Conservation (phyloP, 1,139 yeast species). For the Kodamaea ohmeri region DNA sequence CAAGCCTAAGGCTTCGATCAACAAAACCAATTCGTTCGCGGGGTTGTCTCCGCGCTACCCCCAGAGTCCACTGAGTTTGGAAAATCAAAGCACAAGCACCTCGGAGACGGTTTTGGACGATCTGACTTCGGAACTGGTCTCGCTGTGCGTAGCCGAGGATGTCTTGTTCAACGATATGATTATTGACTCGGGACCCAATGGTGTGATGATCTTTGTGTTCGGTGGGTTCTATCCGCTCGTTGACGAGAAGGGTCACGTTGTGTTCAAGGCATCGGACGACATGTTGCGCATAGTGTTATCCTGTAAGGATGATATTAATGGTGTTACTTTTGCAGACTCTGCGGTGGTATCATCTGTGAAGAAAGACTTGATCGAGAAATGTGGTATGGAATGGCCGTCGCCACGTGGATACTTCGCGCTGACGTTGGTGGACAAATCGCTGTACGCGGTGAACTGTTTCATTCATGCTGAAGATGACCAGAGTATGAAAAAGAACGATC, state of each 20-base stretch:
- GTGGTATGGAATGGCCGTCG: slow-evolving; percentile 27
- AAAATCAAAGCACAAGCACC: slow-evolving; percentile 2
- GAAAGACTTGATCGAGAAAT: slow-evolving; percentile 13
- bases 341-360: slow-evolving; percentile 22
- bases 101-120: slow-evolving; percentile 1
- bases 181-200: slow-evolving; percentile 19
- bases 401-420: slow-evolving; percentile 45
- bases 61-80: background rate
- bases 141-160: slow-evolving; percentile 7
- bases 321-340: slow-evolving; percentile 21
- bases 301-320: slow-evolving; percentile 16
- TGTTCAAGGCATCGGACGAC: slow-evolving; percentile 36
- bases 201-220: slow-evolving; percentile 35
- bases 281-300: slow-evolving; percentile 37
- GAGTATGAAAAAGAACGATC: background rate
- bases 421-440: slow-evolving; percentile 27
- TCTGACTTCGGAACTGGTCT: slow-evolving; percentile 3
- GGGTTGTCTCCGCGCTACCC: background rate
- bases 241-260: slow-evolving; percentile 18
- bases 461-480: slow-evolving; percentile 6
- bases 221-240: slow-evolving; percentile 37
- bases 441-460: slow-evolving; percentile 17
- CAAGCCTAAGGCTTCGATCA: background rate
- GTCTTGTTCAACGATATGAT: slow-evolving; percentile 15
- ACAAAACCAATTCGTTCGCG: slow-evolving; percentile 1